Conservation (phyloP, 23 red algal genomes). For the Gracilaria gracilis region DNA sequence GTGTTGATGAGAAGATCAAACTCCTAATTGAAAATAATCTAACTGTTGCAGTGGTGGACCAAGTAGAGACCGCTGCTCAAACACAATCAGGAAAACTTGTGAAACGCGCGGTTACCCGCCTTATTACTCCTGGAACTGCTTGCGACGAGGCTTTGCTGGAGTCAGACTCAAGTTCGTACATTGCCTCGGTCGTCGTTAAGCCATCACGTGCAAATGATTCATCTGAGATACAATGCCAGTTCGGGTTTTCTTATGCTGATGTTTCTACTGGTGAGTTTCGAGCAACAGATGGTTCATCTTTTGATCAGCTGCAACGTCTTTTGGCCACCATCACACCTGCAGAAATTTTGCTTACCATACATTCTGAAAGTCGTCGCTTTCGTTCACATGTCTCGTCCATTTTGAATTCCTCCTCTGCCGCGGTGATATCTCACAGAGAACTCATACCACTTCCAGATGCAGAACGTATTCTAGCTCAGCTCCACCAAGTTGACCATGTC, state of each 20-base stretch:
- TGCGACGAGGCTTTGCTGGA: conserved; percentile 77
- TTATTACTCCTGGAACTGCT: conserved; percentile 87
- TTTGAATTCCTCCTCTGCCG: background rate
- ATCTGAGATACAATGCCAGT: conserved; percentile 7
- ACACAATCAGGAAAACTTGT: conserved; percentile 70
- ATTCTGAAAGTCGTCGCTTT: background rate
- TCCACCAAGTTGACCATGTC: conserved; percentile 54
- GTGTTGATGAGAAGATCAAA: conserved; percentile 85
- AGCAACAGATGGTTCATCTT: conserved; percentile 54
- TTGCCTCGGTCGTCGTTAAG: conserved; percentile 63
- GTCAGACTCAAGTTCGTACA: conserved; percentile 70
- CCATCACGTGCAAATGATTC: background rate
- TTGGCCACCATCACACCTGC: conserved; percentile 74
- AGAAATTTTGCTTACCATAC: conserved; percentile 64
- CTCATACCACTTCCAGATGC: background rate
- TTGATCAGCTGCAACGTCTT: conserved; percentile 53
- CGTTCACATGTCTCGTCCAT: conserved; percentile 28
- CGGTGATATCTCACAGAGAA: conserved; percentile 18
- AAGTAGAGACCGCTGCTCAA: conserved; percentile 62
- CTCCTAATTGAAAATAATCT: conserved; percentile 62
- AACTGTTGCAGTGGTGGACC: conserved; percentile 90
- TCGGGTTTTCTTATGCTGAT: conserved; percentile 83
- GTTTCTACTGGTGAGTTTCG: conserved; percentile 94
- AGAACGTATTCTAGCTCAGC: conserved; percentile 25
- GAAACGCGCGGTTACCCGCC: conserved; percentile 80